phyloP scores from a whole-genome alignment of 2,329 filamentous ascomycete genomes.

The Pseudogymnoascus sp. region DNA sequence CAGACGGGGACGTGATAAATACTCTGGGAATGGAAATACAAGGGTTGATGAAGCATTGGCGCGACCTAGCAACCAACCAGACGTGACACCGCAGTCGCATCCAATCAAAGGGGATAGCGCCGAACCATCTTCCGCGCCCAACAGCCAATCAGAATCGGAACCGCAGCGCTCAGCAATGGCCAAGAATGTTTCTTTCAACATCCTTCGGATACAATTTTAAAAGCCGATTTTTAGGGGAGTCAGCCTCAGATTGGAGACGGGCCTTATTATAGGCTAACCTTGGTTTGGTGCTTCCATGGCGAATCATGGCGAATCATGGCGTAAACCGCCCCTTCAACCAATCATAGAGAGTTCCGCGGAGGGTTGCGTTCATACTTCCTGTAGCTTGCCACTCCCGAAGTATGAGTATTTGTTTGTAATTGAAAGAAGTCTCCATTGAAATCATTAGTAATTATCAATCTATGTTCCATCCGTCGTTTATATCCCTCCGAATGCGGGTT shows the following conservation, averaged over 20 bases:
- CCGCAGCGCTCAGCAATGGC: slow-evolving; percentile 1
- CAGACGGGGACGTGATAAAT: neutral
- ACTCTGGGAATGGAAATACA: neutral
- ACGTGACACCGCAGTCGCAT: slow-evolving; percentile 9
- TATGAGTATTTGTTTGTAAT: neutral
- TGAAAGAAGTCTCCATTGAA: neutral
- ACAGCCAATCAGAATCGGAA: slow-evolving; percentile 11
- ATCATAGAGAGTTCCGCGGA: neutral
- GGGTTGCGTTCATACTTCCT: neutral
- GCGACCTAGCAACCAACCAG: neutral
- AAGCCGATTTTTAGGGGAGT: neutral
- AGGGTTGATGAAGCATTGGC: neutral
- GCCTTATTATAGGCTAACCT: neutral
- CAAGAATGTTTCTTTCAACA: neutral
- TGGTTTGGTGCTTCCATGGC: neutral
- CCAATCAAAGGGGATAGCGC: slow-evolving; percentile 11
- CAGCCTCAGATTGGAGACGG: neutral
- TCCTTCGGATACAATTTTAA: neutral
- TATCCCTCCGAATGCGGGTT: neutral
- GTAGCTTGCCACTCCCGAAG: neutral
- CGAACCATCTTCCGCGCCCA: neutral
- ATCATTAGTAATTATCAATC: neutral
- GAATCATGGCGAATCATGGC: neutral
- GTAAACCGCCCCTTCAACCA: neutral
- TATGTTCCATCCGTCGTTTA: neutral